Conservation (phyloP, 169 alveolate species). For the Cryptosporidium sp. region DNA sequence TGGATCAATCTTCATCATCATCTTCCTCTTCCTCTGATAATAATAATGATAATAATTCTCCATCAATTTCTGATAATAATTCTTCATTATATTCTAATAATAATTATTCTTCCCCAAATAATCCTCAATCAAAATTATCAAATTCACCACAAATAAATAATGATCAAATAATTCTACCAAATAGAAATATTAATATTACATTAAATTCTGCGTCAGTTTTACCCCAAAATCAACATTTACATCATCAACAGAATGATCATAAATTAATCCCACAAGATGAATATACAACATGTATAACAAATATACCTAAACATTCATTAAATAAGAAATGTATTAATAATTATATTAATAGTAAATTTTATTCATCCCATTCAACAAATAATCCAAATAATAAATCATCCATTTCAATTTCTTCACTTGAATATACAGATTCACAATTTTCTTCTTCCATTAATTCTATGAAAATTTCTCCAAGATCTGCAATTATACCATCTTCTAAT, state of each 20-base stretch:
- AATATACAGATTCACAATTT: slow-evolving; percentile 61
- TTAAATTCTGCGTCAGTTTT: neutral
- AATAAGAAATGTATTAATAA: neutral
- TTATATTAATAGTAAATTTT: neutral
- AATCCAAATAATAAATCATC: slow-evolving; percentile 19
- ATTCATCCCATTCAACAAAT: neutral
- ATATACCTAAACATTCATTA: neutral
- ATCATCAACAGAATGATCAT: no score
- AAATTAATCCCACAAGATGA: neutral
- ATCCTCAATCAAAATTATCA: neutral
- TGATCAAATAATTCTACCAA: neutral
- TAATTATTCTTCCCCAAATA: neutral
- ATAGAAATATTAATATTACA: neutral
- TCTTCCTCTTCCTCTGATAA: no score
- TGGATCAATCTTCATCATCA: no score
- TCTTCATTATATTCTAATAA: neutral
- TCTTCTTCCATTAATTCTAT: slow-evolving; percentile 62
- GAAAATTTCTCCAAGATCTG: slow-evolving; percentile 50
- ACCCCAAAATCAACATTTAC: neutral
- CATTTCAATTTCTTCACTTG: slow-evolving; percentile 42
- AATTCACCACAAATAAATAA: neutral
- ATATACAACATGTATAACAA: neutral
- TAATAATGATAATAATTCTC: no score
- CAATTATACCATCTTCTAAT: slow-evolving; percentile 3
- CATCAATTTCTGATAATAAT: neutral